Evolutionary conservation across 768 basidiomycete genomes (phyloP).

Genomic region (Dioszegia hungarica): DNA sequence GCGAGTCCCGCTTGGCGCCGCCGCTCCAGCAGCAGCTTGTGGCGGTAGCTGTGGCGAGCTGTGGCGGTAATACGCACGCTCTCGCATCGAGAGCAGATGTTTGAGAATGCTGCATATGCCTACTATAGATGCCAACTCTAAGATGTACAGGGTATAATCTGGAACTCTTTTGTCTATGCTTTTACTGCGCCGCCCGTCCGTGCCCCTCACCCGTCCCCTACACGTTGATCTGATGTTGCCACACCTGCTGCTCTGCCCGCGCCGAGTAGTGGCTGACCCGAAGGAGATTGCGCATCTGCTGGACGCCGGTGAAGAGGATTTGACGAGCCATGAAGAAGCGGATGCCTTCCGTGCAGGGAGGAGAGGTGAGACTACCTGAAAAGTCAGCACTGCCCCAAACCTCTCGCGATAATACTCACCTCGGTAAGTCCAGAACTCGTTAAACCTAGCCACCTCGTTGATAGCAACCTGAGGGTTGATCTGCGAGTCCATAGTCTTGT

Average conservation of each 20-base stretch:
- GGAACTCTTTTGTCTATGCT: neutral
- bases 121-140: neutral
- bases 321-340: constrained; percentile 30
- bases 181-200: neutral
- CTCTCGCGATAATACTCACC: neutral
- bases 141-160: too few species aligned
- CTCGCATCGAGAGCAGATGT: too few species aligned
- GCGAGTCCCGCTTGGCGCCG: neutral
- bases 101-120: too few species aligned
- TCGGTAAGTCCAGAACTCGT: constrained; percentile 27
- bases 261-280: constrained; percentile 17
- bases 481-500: constrained; percentile 1
- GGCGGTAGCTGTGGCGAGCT: too few species aligned
- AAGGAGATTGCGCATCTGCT: constrained; percentile 23
- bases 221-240: constrained; percentile 29
- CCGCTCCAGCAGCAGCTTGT: too few species aligned
- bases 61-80: too few species aligned
- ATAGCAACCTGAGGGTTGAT: constrained; percentile 10
- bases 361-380: constrained; percentile 19
- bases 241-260: constrained; percentile 23
- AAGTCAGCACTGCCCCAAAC: too few species aligned
- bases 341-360: constrained; percentile 31
- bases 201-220: too few species aligned
- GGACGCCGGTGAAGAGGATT: constrained; percentile 21
- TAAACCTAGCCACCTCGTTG: constrained; percentile 11